Evolutionary conservation across 1,284 basidiomycete species (phyloP).

Genomic region (Gymnopus androsaceus): DNA sequence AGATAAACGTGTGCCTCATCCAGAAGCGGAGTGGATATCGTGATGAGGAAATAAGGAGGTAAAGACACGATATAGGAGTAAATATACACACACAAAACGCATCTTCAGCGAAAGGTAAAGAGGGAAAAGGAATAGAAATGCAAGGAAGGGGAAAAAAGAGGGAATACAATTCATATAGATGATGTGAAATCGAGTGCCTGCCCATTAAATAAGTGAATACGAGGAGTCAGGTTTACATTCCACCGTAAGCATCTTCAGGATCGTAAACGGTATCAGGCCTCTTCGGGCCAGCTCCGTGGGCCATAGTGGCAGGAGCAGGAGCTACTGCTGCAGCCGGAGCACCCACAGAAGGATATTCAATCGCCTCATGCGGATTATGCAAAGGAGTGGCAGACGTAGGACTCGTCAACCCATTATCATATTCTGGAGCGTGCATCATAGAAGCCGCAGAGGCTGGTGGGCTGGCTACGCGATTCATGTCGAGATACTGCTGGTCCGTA

Average conservation of each 20-base stretch:
- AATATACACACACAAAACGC: no score
- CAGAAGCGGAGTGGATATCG: no score
- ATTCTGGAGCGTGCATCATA: no score
- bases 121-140: no score
- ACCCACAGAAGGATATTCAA: slow-evolving; percentile 3
- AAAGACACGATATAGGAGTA: no score
- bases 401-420: neutral
- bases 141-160: no score
- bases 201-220: neutral
- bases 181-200: neutral
- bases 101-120: no score
- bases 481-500: slow-evolving; percentile 9
- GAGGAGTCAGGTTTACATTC: slow-evolving; percentile 10
- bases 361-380: neutral
- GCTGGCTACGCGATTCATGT: slow-evolving; percentile 15
- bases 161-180: no score
- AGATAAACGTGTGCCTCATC: no score
- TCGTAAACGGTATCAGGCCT: slow-evolving; percentile 23
- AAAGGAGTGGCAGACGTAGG: slow-evolving; percentile 7
- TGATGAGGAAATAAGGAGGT: no score
- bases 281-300: neutral
- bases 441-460: slow-evolving; percentile 7
- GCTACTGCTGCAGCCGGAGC: neutral
- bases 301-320: neutral
- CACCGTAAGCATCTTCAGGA: slow-evolving; percentile 22